phyloP scores from a whole-genome alignment of 192 early-diverging fungal genomes.

The Coemansia sp. region DNA sequence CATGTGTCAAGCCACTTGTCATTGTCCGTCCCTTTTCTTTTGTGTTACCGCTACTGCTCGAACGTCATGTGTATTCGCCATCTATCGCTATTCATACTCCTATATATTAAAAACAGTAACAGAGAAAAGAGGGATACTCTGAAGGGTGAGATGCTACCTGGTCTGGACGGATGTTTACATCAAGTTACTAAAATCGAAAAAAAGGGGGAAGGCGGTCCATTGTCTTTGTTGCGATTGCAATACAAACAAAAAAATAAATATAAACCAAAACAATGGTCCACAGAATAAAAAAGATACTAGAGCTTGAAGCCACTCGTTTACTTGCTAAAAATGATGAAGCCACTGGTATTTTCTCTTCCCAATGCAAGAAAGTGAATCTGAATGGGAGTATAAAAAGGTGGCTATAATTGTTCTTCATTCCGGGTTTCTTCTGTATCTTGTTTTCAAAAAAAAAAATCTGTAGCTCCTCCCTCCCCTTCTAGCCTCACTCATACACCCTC shows the following conservation, averaged over 20 bases:
- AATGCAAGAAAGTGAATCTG: not conserved
- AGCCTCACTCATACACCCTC: not conserved
- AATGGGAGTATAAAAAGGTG: constrained; percentile 2
- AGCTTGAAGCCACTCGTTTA: not conserved
- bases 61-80: not conserved
- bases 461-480: not conserved
- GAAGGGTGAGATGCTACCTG: not conserved
- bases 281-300: not conserved
- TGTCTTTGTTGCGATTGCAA: not conserved
- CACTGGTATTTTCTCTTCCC: not conserved
- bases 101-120: not conserved
- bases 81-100: not conserved
- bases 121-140: not conserved
- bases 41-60: not conserved
- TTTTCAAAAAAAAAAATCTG: constrained; percentile 1
- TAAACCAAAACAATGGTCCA: constrained; percentile 2
- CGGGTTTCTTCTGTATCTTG: constrained; percentile 3
- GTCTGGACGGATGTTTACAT: not conserved
- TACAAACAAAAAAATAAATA: not conserved
- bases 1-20: not conserved
- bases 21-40: not conserved
- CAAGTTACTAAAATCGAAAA: not conserved
- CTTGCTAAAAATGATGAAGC: not conserved
- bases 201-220: not conserved
- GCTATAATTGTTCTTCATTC: not conserved